Percentiles rank a stretch among this genome's conserved stretches.
phyloP scores from a whole-genome alignment of 345 rosid genomes.

The Combretum micranthum region DNA sequence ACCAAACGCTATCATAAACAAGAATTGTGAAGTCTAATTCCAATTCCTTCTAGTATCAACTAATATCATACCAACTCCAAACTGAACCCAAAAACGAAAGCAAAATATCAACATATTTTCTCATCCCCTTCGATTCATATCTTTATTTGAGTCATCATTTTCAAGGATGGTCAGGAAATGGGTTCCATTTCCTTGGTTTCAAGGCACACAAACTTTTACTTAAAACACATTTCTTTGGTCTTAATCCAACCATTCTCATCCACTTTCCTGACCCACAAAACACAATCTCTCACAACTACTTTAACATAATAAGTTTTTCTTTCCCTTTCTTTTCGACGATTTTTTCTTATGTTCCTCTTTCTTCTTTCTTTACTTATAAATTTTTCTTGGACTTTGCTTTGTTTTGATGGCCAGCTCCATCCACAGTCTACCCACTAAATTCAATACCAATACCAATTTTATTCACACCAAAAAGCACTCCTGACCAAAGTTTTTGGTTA shows the following conservation, averaged over 20 bases:
- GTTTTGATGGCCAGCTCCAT: constrained; percentile 18
- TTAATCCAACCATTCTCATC: constrained; percentile 36
- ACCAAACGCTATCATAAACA: not conserved
- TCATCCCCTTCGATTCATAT: not conserved
- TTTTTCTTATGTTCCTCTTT: constrained; percentile 1
- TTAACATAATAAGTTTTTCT: constrained; percentile 4
- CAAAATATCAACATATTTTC: no score
- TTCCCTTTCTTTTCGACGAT: constrained; percentile 3
- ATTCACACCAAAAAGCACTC: constrained; percentile 29
- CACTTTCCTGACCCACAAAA: constrained; percentile 22
- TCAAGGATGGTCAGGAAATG: constrained; percentile 35
- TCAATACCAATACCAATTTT: constrained; percentile 11
- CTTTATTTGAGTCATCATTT: constrained; percentile 25
- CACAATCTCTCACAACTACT: constrained; percentile 9
- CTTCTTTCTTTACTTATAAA: constrained; percentile 9
- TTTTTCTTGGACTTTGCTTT: constrained; percentile 25
- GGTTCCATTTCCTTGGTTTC: constrained; percentile 36
- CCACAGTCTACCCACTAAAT: constrained; percentile 33
- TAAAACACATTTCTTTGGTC: constrained; percentile 34
- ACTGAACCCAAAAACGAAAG: no score
- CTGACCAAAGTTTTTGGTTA: constrained; percentile 5
- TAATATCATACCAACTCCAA: no score
- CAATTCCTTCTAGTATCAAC: no score
- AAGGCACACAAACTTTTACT: constrained; percentile 27
- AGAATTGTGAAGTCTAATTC: no score